phyloP scores from a whole-genome alignment of 495 filamentous ascomycete species.

The Viridothelium virens region DNA sequence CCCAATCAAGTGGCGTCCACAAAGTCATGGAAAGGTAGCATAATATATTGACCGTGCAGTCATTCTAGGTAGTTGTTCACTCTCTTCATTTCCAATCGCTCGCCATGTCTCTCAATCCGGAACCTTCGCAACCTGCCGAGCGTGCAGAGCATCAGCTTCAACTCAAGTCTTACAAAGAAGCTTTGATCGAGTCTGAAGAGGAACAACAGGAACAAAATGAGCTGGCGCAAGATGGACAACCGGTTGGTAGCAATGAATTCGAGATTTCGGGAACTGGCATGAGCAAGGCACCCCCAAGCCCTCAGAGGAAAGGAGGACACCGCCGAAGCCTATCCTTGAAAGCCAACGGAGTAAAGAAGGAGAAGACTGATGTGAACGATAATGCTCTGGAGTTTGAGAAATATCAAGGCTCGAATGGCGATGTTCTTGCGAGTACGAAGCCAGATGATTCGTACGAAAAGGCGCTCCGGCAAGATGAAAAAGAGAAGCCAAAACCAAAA shows the following conservation, averaged over 20 bases:
- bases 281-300: neutral
- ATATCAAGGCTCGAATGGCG: neutral
- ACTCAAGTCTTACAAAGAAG: conserved; percentile 17
- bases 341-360: conserved; percentile 16
- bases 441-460: conserved; percentile 9
- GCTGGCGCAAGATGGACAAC: neutral
- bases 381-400: conserved; percentile 11
- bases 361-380: conserved; percentile 5
- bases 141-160: conserved; percentile 14
- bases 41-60: neutral
- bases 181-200: conserved; percentile 12
- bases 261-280: conserved; percentile 2
- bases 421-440: neutral
- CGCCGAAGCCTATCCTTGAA: conserved; percentile 3
- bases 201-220: neutral
- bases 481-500: conserved; percentile 13
- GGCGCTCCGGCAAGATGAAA: neutral
- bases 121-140: conserved; percentile 17
- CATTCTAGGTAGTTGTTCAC: neutral
- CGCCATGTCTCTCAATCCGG: conserved; percentile 21
- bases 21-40: neutral
- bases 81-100: neutral
- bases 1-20: neutral
- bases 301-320: conserved; percentile 14
- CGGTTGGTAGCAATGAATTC: neutral